Conservation (phyloP, 768 basidiomycete genomes). For the Zangia roseola region DNA sequence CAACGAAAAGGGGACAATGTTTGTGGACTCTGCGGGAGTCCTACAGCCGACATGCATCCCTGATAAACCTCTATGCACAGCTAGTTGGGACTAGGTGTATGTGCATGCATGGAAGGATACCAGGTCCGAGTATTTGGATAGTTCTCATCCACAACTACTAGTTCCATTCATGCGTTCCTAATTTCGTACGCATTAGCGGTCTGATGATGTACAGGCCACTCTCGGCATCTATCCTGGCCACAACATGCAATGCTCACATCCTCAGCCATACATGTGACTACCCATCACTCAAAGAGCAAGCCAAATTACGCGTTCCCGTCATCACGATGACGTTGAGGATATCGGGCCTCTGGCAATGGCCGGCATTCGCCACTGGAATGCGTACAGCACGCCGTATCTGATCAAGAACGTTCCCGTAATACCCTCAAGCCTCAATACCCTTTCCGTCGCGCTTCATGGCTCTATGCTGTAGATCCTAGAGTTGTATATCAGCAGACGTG, state of each 20-base stretch:
- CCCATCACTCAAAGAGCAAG: background rate
- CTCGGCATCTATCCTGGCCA: background rate
- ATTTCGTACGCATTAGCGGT: slow-evolving; percentile 10
- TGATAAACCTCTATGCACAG: slow-evolving; percentile 10
- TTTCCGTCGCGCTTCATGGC: background rate
- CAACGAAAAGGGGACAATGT: background rate
- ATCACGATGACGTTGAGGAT: background rate
- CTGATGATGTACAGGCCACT: slow-evolving; percentile 5
- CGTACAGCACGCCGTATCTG: background rate
- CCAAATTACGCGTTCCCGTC: background rate
- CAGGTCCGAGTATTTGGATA: slow-evolving; percentile 1
- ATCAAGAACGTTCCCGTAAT: background rate
- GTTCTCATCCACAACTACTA: background rate
- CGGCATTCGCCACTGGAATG: background rate
- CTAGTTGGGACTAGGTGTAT: slow-evolving; percentile 14
- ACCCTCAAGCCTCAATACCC: background rate
- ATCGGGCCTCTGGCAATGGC: background rate
- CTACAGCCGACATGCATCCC: background rate
- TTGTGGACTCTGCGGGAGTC: background rate
- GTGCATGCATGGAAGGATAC: slow-evolving; percentile 1
- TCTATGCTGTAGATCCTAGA: slow-evolving; percentile 8
- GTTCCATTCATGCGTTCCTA: background rate
- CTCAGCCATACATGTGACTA: background rate
- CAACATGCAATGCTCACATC: background rate
- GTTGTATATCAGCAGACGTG: background rate